phyloP scores from a whole-genome alignment of 768 basidiomycete genomes.

The Lentinula aciculospora region DNA sequence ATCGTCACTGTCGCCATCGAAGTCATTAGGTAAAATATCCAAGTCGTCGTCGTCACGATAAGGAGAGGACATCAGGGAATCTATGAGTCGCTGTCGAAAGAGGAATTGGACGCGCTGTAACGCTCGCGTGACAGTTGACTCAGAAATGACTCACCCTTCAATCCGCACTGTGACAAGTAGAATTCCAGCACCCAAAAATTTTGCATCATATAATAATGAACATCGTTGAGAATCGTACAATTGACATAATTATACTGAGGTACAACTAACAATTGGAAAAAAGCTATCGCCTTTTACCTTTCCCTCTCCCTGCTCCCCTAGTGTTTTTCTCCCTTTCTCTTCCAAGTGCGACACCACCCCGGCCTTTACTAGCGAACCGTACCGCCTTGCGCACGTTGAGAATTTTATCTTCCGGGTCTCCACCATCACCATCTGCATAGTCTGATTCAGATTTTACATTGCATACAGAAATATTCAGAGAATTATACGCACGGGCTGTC shows the following conservation, averaged over 20 bases:
- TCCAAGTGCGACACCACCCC: constrained; percentile 55
- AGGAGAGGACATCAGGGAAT: not conserved
- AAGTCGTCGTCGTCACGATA: not conserved
- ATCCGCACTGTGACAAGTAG: not conserved
- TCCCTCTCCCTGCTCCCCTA: constrained; percentile 10
- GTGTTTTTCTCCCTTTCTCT: constrained; percentile 29
- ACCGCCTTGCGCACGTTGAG: constrained; percentile 91
- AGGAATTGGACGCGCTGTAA: not conserved
- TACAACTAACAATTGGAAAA: not conserved
- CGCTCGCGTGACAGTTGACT: not conserved
- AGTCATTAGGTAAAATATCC: not conserved
- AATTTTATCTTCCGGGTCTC: constrained; percentile 44
- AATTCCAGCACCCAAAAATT: not conserved
- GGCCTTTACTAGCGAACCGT: constrained; percentile 63
- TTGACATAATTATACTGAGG: not conserved
- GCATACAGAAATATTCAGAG: too few relatives aligned
- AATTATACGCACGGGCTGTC: not conserved
- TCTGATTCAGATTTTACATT: not conserved
- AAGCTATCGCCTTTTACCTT: constrained; percentile 22
- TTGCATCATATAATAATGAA: too few relatives aligned
- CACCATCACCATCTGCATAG: not conserved
- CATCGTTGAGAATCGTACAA: too few relatives aligned
- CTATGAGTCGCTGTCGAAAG: too few relatives aligned
- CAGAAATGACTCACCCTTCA: not conserved
- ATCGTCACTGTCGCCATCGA: constrained; percentile 43